Conservation (phyloP, 306 rosid genomes). For the Carpinus viminea region DNA sequence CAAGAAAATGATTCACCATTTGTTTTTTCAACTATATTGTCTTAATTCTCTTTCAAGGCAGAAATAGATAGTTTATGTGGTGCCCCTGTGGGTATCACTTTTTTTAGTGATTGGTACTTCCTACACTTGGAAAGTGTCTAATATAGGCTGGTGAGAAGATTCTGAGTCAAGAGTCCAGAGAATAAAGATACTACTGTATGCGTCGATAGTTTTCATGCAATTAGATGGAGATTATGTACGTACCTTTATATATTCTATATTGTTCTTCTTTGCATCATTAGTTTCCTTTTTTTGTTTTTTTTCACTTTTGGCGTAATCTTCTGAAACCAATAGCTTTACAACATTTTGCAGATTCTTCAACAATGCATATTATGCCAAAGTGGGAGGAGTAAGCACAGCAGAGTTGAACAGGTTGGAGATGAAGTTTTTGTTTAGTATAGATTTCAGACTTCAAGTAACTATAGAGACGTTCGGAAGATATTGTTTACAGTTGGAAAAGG, state of each 20-base stretch:
- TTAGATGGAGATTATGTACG: neutral
- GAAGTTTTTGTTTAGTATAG: conserved; percentile 77
- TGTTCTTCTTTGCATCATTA: neutral
- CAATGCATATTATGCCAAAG: conserved; percentile 95
- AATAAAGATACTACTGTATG: neutral
- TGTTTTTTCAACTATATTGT: neutral
- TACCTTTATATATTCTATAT: conserved; percentile 6
- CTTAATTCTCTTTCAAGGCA: neutral
- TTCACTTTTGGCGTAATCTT: conserved; percentile 1
- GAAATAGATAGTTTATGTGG: neutral
- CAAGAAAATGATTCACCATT: conserved; percentile 1
- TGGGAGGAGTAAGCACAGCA: conserved; percentile 82
- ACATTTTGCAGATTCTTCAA: conserved; percentile 77
- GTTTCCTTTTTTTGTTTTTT: neutral
- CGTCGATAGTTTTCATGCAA: neutral
- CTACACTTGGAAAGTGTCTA: neutral
- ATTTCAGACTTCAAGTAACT: conserved; percentile 83
- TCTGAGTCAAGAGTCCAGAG: neutral
- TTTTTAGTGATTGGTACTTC: neutral
- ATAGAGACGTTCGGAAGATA: conserved; percentile 69
- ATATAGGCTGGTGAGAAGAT: neutral
- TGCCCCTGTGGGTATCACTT: neutral
- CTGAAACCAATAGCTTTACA: conserved; percentile 3
- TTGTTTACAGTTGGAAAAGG: conserved; percentile 70
- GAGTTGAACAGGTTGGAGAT: conserved; percentile 91